Conservation (phyloP, 2,329 filamentous ascomycete species). For the Hymenoscyphus linearis region DNA sequence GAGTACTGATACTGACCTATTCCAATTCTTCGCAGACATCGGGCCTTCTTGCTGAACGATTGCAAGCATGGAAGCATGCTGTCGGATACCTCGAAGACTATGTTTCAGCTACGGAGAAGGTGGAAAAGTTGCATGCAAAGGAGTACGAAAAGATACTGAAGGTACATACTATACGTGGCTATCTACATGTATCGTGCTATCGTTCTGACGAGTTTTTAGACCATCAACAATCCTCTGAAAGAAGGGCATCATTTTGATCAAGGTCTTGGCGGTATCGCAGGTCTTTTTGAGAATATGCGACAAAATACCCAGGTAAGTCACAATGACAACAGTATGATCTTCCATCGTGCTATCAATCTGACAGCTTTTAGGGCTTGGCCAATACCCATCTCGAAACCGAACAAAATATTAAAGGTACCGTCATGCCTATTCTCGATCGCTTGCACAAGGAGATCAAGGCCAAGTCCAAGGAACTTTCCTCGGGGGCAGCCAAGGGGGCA, state of each 20-base stretch:
- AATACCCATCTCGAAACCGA: constrained; percentile 89
- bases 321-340: not conserved
- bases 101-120: constrained; percentile 76
- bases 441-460: constrained; percentile 95
- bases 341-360: not conserved
- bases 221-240: constrained; percentile 76
- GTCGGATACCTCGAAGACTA: constrained; percentile 90
- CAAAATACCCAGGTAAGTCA: constrained; percentile 71
- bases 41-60: constrained; percentile 76
- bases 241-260: constrained; percentile 94
- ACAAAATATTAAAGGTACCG: constrained; percentile 78
- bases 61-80: constrained; percentile 95
- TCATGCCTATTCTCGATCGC: constrained; percentile 83
- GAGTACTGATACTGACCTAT: constrained; percentile 12
- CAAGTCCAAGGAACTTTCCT: constrained; percentile 83
- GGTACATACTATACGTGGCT: constrained; percentile 46
- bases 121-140: constrained; percentile 78
- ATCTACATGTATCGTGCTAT: not conserved
- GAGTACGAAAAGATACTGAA: constrained; percentile 95
- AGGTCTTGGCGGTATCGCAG: constrained; percentile 76
- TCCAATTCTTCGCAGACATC: constrained; percentile 52
- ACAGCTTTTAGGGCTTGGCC: constrained; percentile 59
- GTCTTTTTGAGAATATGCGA: constrained; percentile 91
- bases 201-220: constrained; percentile 41
- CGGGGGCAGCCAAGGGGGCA: constrained; percentile 74